Conservation (phyloP, 2,329 filamentous ascomycete genomes). For the Davidsoniella neocaledoniae region DNA sequence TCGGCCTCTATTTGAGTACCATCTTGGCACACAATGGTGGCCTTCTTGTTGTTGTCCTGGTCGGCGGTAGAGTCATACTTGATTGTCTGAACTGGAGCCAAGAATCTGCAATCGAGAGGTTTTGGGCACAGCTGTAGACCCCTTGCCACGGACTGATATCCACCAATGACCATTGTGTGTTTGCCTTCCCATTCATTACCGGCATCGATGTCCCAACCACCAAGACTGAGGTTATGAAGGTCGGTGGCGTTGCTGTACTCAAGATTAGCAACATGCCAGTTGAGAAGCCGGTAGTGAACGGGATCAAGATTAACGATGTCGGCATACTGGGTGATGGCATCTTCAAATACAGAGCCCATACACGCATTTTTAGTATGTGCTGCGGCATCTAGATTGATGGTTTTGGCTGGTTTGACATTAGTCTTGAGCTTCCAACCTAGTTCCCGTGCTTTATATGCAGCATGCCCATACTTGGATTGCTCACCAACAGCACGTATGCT, state of each 20-base stretch:
- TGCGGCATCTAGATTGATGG: conserved; percentile 53
- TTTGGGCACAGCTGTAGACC: conserved; percentile 65
- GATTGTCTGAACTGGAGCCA: conserved; percentile 56
- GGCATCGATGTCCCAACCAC: conserved; percentile 91
- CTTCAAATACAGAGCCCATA: conserved; percentile 78
- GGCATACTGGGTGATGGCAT: conserved; percentile 78
- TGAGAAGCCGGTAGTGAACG: conserved; percentile 77
- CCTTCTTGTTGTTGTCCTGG: conserved; percentile 26
- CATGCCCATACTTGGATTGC: conserved; percentile 20
- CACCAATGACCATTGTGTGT: conserved; percentile 84
- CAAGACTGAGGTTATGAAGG: conserved; percentile 70
- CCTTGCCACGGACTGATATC: conserved; percentile 84
- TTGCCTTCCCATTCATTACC: conserved; percentile 95
- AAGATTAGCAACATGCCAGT: conserved; percentile 96
- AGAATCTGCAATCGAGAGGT: conserved; percentile 60
- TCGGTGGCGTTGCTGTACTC: conserved; percentile 95
- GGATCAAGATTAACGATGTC: conserved; percentile 65
- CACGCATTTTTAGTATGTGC: conserved; percentile 52
- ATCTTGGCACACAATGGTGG: conserved; percentile 57
- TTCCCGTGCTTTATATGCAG: conserved; percentile 56
- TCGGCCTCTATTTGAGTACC: conserved; percentile 69
- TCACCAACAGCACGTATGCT: conserved; percentile 7
- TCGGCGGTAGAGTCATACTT: conserved; percentile 30
- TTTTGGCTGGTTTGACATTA: conserved; percentile 43
- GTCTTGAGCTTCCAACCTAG: conserved; percentile 71